Conservation (phyloP, 495 filamentous ascomycete genomes). For the Collariella sp. region DNA sequence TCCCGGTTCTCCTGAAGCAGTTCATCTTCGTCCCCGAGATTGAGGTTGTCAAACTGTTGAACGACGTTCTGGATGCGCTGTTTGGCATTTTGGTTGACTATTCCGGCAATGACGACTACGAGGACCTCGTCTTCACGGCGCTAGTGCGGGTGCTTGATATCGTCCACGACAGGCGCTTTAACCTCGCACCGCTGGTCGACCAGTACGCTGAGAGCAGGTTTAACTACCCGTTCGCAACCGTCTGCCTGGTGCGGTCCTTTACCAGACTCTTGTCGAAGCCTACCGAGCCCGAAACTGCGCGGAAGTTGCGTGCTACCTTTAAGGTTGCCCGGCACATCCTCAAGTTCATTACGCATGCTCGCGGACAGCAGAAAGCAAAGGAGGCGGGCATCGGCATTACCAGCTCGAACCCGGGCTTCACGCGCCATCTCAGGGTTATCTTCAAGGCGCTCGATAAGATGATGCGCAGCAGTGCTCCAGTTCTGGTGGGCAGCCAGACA, state of each 20-base stretch:
- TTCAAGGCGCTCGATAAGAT: constrained; percentile 83
- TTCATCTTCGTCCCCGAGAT: constrained; percentile 93
- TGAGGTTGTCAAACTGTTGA: constrained; percentile 88
- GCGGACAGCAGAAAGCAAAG: constrained; percentile 78
- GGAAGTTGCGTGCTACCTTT: constrained; percentile 81
- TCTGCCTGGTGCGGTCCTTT: constrained; percentile 85
- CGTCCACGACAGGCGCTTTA: constrained; percentile 89
- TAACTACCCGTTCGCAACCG: constrained; percentile 87
- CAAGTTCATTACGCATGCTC: constrained; percentile 88
- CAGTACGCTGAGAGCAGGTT: constrained; percentile 83
- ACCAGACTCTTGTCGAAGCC: constrained; percentile 69
- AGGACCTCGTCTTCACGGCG: constrained; percentile 85
- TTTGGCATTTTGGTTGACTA: constrained; percentile 88
- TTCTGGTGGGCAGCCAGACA: constrained; percentile 87
- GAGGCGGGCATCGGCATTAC: constrained; percentile 87
- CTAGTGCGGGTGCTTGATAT: constrained; percentile 86
- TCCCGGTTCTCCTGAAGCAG: constrained; percentile 65
- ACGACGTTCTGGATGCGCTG: constrained; percentile 82
- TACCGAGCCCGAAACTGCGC: constrained; percentile 68
- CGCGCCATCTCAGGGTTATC: constrained; percentile 71
- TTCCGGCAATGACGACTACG: constrained; percentile 79
- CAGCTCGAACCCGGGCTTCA: constrained; percentile 64
- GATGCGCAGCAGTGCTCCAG: constrained; percentile 78
- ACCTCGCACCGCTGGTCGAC: constrained; percentile 81
- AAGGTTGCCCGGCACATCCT: constrained; percentile 91